Percentiles rank a stretch among this genome's conserved stretches.
Conservation (phyloP, 768 basidiomycete genomes). For the Kwoniella mangroviensis region DNA sequence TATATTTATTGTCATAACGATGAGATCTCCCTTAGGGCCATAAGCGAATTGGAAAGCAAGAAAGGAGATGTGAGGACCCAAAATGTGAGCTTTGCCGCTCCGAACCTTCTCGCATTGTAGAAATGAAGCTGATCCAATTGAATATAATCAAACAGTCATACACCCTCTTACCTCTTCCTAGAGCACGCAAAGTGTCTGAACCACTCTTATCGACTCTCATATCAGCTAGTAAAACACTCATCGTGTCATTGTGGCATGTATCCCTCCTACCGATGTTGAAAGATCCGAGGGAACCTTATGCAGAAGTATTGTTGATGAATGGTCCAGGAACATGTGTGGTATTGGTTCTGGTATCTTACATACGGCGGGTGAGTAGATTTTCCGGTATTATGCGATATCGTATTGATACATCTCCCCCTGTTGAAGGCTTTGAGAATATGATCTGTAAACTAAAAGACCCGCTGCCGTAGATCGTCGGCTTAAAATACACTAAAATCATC, state of each 20-base stretch:
- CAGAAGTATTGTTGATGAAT: conserved; percentile 81
- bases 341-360: conserved; percentile 70
- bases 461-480: conserved; percentile 69
- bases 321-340: conserved; percentile 93
- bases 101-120: neutral
- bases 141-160: conserved; percentile 14
- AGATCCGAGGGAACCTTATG: conserved; percentile 56
- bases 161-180: conserved; percentile 66
- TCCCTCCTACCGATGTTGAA: conserved; percentile 63
- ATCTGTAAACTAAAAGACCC: too few relatives aligned
- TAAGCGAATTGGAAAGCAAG: conserved; percentile 66
- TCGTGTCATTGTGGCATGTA: conserved; percentile 68
- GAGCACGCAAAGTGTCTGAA: conserved; percentile 87
- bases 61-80: conserved; percentile 40
- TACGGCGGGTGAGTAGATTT: conserved; percentile 68
- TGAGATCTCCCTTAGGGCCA: conserved; percentile 74
- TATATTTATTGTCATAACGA: conserved; percentile 87
- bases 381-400: too few relatives aligned
- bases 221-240: conserved; percentile 69
- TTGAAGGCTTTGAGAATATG: too few relatives aligned
- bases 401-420: too few relatives aligned
- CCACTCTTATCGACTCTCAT: conserved; percentile 70
- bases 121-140: neutral
- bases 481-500: conserved; percentile 72
- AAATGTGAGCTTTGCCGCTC: neutral